A percentile compares a stretch with the other conserved stretches of the same genome.
Evolutionary conservation across 441 rosid genomes (phyloP).

Genomic region (Hura crepitans): DNA sequence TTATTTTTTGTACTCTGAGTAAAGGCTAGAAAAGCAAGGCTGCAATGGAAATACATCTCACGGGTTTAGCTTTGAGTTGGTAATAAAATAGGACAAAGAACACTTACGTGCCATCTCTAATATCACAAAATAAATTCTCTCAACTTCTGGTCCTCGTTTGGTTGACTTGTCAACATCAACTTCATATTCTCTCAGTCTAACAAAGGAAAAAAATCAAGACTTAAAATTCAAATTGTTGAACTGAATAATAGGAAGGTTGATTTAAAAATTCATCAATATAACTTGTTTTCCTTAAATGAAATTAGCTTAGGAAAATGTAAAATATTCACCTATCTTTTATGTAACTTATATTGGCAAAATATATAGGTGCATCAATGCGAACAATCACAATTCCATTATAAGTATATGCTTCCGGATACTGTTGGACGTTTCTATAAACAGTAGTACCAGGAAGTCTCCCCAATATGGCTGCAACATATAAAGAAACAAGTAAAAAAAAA

Average conservation of each 20-base stretch:
- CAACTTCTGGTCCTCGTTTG: conserved; percentile 75
- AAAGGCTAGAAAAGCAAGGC: not conserved
- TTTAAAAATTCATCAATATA: conserved; percentile 12
- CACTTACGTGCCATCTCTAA: conserved; percentile 95
- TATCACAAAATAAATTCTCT: conserved; percentile 70
- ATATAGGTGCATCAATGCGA: conserved; percentile 86
- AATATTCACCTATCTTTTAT: conserved; percentile 73
- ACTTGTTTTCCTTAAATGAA: not conserved
- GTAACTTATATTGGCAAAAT: conserved; percentile 93
- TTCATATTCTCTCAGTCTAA: conserved; percentile 82
- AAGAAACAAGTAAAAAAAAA: not conserved
- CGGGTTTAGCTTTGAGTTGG: not conserved
- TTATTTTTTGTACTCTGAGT: not conserved
- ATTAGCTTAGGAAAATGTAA: conserved; percentile 6
- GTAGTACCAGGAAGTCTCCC: conserved; percentile 99
- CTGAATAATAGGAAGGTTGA: not conserved
- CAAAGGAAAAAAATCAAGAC: conserved; percentile 9
- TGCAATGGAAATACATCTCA: not conserved
- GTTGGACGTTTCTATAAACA: conserved; percentile 78
- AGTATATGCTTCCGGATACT: conserved; percentile 94
- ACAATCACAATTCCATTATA: conserved; percentile 92
- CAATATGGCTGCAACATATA: conserved; percentile 66
- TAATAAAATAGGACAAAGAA: conserved; percentile 7
- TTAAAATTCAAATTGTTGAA: not conserved
- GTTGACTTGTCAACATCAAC: conserved; percentile 55